phyloP scores from a whole-genome alignment of 257 asterid genomes.

The Vinca minor region DNA sequence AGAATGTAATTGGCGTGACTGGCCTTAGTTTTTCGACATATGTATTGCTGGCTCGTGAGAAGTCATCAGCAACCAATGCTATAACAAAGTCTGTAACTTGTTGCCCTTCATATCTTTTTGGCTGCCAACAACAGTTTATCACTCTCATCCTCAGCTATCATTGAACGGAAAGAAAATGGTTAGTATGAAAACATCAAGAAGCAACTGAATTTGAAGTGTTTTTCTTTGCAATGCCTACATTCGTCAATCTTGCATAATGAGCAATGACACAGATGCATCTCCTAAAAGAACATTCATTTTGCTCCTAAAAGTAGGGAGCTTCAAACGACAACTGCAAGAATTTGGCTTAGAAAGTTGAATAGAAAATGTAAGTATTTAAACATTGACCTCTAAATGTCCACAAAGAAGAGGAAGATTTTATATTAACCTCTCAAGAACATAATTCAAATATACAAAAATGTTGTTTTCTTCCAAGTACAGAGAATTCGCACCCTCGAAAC shows the following conservation, averaged over 20 bases:
- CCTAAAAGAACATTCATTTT: neutral
- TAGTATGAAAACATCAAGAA: neutral
- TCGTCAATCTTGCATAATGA: too few species aligned
- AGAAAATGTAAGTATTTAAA: too few species aligned
- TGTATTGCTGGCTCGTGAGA: constrained; percentile 84
- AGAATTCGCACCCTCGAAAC: neutral
- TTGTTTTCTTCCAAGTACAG: neutral
- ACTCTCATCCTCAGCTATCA: constrained; percentile 65
- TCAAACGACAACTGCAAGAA: neutral
- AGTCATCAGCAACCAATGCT: constrained; percentile 75
- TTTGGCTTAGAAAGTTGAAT: too few species aligned
- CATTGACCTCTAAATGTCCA: too few species aligned
- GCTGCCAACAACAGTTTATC: constrained; percentile 77
- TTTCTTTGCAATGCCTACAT: neutral
- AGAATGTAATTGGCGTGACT: constrained; percentile 14
- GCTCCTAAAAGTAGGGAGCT: neutral
- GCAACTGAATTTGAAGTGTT: neutral
- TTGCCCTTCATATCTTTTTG: constrained; percentile 65
- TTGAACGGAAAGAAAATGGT: constrained; percentile 22
- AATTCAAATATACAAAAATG: too few species aligned
- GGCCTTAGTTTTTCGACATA: constrained; percentile 81
- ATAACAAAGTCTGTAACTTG: constrained; percentile 75
- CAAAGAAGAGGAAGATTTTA: too few species aligned
- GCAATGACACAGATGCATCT: neutral
- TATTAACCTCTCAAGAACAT: too few species aligned